phyloP scores from a whole-genome alignment of 129 eudicot genomes.

The Oenanthe sinensis region DNA sequence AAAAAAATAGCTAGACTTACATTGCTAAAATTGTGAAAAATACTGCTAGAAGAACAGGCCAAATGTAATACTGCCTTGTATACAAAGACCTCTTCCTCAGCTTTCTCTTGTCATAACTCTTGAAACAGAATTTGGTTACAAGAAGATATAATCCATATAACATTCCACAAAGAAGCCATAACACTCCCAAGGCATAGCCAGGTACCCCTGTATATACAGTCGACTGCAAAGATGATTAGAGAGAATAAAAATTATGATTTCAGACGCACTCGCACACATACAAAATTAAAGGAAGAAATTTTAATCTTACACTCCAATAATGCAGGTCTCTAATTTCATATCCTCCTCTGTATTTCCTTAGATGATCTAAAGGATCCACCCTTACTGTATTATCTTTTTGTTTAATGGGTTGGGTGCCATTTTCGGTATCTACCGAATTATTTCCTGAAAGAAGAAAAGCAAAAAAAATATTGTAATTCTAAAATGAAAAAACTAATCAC shows the following conservation, averaged over 20 bases:
- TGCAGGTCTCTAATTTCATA: conserved; percentile 70
- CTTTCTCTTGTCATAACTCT: conserved; percentile 22
- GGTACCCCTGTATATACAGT: conserved; percentile 65
- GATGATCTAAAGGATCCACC: conserved; percentile 56
- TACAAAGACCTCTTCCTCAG: conserved; percentile 31
- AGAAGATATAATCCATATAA: conserved; percentile 42
- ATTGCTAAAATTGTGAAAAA: conserved; percentile 54
- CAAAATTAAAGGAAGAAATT: not conserved
- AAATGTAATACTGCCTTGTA: conserved; percentile 45
- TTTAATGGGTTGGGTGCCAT: conserved; percentile 15
- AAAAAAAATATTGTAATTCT: not conserved
- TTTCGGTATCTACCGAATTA: conserved; percentile 21
- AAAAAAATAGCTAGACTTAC: conserved; percentile 32
- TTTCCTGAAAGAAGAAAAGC: conserved; percentile 21
- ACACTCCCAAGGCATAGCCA: conserved; percentile 58
- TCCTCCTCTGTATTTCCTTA: conserved; percentile 73
- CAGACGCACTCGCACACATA: not conserved
- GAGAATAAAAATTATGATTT: not conserved
- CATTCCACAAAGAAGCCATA: conserved; percentile 64
- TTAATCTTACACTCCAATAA: conserved; percentile 86
- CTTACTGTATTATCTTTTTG: conserved; percentile 53
- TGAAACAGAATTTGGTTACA: conserved; percentile 34
- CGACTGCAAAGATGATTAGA: conserved; percentile 48
- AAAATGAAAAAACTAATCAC: not conserved
- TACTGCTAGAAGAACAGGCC: conserved; percentile 41